These are phyloP conservation scores for Dimocarpus longan DNA, from an alignment of 345 rosid genomes.

Conservation along the genomic window DNA sequence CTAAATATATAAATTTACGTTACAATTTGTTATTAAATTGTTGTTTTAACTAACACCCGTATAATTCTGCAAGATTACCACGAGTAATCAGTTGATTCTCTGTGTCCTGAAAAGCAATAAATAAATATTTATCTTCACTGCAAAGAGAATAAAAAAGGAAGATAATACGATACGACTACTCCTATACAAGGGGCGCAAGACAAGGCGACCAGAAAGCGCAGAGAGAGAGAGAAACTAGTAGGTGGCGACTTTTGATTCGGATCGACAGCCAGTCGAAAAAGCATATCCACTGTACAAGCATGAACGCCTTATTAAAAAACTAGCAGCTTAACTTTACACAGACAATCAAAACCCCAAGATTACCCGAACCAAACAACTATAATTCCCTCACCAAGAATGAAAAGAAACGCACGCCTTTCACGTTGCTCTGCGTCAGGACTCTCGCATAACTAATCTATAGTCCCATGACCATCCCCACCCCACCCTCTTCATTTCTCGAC, in stretches of 20 bases:
- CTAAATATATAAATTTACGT: no score
- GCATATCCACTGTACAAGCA: conserved; percentile 13
- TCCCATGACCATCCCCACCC: background rate
- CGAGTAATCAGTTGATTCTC: no score
- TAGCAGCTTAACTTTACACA: background rate
- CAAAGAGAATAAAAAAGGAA: background rate
- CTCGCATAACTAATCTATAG: background rate
- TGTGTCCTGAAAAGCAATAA: no score
- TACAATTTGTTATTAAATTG: no score
- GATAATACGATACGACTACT: background rate
- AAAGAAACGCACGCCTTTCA: conserved; percentile 33
- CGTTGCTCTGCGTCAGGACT: conserved; percentile 21
- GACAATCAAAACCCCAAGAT: background rate
- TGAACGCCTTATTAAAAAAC: background rate
- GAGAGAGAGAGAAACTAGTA: background rate
- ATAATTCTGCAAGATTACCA: background rate
- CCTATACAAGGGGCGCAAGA: background rate
- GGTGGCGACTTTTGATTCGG: conserved; percentile 29
- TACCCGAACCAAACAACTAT: background rate
- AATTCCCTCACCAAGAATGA: background rate
- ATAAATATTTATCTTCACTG: no score
- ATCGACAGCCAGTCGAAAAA: conserved; percentile 22
- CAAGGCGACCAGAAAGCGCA: background rate
- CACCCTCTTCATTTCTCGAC: conserved; percentile 1
- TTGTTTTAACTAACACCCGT: background rate